Evolutionary conservation across 371 early-diverging fungal genomes (phyloP), one percentile per base, ranked within the genome.

Genomic region (Smittium mucronatum): DNA sequence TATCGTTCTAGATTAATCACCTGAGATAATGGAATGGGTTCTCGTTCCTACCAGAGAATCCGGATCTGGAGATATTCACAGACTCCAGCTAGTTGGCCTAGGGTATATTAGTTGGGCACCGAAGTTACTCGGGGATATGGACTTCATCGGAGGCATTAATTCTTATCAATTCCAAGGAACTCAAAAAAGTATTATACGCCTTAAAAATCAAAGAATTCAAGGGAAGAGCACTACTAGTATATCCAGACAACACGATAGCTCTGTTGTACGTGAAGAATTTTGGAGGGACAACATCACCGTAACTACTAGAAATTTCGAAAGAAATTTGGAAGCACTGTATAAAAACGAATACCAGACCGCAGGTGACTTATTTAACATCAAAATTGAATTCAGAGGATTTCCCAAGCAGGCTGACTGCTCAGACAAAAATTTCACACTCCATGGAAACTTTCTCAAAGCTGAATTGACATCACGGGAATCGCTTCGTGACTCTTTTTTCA

Each of bases 401-500:
- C 21, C 47, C 21, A 47, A 5, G 47, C 47, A 47, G 47, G 21
- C 21, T 47, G 21, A 47, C 47, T 21, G 47, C 67, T 15, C 69
- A 69, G 57, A 66, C 25, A 34, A 58, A 68, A 31, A 63, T 30
- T n/a, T 25, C 21, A n/a, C 68, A 64, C 15, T 59, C 63, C 1
- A 59, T 5, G 5, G 36, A 16, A n/a, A 30, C 57, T 34, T 72
- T 72, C 59, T 8, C 16, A 1, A 35, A 21, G 1, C 31, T 58
- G 0, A 29, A 67, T 1, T n/a, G 32, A 31, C 1, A 34, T 1
- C 33, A 69, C 30, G 70, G 63, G 11, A 31, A 2, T 1, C 15
- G 67, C 25, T 16, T 16, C 8, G 61, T 81, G 16, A 78, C 77
- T 63, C 74, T 72, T 25, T 78, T 78, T 63, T 78, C 75, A 1